These are phyloP conservation scores for Botrytis deweyae DNA, from an alignment of 2,329 filamentous ascomycete species.

Conservation along the genomic window DNA sequence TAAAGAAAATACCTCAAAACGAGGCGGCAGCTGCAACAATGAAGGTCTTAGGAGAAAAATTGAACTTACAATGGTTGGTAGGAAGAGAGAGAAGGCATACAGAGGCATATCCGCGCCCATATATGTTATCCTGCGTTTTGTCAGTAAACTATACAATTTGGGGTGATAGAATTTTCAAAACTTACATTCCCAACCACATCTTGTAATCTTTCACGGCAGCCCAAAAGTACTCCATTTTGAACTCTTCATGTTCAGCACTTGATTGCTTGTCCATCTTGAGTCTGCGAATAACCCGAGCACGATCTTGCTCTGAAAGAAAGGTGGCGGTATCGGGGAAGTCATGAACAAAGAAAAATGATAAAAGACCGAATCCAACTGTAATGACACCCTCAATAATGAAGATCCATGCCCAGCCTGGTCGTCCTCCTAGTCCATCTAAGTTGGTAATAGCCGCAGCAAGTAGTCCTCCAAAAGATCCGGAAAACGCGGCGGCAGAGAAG, in stretches of 20 bases:
- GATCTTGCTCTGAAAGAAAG: constrained; percentile 70
- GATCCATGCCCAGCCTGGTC: constrained; percentile 49
- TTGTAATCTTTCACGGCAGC: constrained; percentile 81
- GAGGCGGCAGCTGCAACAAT: background rate
- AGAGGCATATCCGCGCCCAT: constrained; percentile 73
- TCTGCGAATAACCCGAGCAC: constrained; percentile 66
- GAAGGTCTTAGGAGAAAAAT: background rate
- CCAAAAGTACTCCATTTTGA: constrained; percentile 71
- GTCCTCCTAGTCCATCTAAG: constrained; percentile 45
- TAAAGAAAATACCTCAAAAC: background rate
- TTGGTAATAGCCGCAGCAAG: constrained; percentile 47
- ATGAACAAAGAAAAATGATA: constrained; percentile 28
- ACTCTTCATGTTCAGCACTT: constrained; percentile 71
- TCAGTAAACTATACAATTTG: too few relatives aligned
- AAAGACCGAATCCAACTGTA: constrained; percentile 43
- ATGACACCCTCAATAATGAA: constrained; percentile 54
- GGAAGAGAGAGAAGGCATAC: constrained; percentile 74
- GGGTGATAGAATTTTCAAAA: too few relatives aligned
- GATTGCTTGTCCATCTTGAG: constrained; percentile 72
- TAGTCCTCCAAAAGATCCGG: constrained; percentile 50
- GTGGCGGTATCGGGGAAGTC: constrained; percentile 52
- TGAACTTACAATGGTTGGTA: constrained; percentile 65
- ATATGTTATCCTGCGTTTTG: constrained; percentile 11
- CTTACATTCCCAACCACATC: constrained; percentile 58
- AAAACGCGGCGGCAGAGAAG: constrained; percentile 53